Base-by-base conservation (phyloP, 257 asterid genomes). In the Penstemon eatonii region DNA sequence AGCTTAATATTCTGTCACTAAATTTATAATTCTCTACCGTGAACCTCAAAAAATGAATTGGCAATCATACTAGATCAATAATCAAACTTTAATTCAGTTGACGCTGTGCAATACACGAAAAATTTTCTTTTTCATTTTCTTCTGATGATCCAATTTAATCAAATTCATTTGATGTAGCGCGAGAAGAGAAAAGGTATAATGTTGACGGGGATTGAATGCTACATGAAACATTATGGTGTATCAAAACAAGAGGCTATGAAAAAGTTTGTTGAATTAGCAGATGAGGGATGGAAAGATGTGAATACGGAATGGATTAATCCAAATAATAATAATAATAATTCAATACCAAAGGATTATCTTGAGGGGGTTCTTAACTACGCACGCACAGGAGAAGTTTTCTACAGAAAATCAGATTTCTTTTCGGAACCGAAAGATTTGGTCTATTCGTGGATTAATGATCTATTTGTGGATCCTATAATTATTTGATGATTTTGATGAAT, bases 281-380 rank as follows among this genome's bases (percentile, higher is more conserved):
- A 63, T 7, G 36, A 5, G 3, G 53, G 41, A 63, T 63, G 57
- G 68, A 63, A 25, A 19, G 68, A 63, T 46, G 0, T 63, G 55
- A 45, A 63, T 13, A 25, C 10, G 13, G 42, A 44, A n/a, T 45
- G 47, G 8, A 13, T 41, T 18, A 37, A 15, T 15, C 0, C 18
- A 15, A 15, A 15, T 15, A 15, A 15, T 15, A 15, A 15, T 15
- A 15, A 10, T n/a, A 37, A 55, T 12, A 60, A 5, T n/a, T 13
- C 38, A 0, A 18, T 60, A 51, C 52, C 33, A 25, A 55, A 55
- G 55, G 73, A 73, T 3, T 45, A 65, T 63, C 45, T 65, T 6
- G 72, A 15, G 67, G 66, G n/a, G 11, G 37, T 73, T 40, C 19
- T 66, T 2, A 73, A 73, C 73, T 65, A 57, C 12, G 62, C 25